Conservation (phyloP, 306 rosid genomes). For the Malus orientalis region DNA sequence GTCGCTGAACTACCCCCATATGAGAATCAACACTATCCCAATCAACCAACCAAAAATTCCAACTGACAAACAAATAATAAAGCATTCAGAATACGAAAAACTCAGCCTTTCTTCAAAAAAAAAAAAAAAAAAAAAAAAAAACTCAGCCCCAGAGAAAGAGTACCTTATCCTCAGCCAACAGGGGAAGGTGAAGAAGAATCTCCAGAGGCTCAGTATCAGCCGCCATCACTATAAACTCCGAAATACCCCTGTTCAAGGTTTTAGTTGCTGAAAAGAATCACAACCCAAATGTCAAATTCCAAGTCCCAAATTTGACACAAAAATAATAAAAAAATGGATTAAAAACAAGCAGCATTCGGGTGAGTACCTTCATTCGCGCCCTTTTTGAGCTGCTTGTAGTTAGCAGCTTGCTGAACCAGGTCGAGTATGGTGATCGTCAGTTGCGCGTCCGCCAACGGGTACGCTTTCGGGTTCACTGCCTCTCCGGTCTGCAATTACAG, state of each 20-base stretch:
- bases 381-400: conserved; percentile 89
- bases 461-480: conserved; percentile 76
- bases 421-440: conserved; percentile 67
- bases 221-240: conserved; percentile 86
- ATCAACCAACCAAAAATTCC: background rate
- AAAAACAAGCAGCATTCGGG: background rate
- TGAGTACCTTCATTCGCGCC: conserved; percentile 81
- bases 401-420: conserved; percentile 85
- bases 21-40: background rate
- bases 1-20: background rate
- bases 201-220: conserved; percentile 87
- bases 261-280: conserved; percentile 57
- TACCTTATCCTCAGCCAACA: conserved; percentile 89
- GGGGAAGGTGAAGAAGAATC: conserved; percentile 87
- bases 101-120: too few species aligned
- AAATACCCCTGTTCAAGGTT: conserved; percentile 78
- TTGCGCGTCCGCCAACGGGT: conserved; percentile 82
- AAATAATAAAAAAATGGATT: background rate
- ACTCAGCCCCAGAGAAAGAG: background rate
- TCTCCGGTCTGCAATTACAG: conserved; percentile 56
- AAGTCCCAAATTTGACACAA: too few species aligned
- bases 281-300: background rate
- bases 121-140: too few species aligned
- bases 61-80: background rate
- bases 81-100: background rate